phyloP scores from a whole-genome alignment of 129 eudicot genomes.

The Logfia minima region DNA sequence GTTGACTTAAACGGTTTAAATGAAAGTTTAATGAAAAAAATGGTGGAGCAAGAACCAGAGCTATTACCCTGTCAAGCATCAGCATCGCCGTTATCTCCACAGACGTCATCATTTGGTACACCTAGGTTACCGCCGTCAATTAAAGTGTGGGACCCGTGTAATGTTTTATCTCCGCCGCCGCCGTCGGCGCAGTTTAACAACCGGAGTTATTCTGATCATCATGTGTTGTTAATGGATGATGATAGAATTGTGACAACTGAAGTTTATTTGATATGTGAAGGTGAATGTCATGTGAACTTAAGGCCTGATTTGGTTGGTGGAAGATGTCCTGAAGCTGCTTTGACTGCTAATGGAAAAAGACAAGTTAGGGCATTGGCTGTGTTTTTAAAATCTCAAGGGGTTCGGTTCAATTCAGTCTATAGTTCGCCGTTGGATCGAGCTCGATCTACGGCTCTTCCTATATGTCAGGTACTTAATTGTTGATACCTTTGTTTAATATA shows the following conservation, averaged over 20 bases:
- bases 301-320: conserved; percentile 95
- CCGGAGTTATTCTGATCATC: conserved; percentile 48
- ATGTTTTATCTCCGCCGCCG: conserved; percentile 84
- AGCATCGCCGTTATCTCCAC: conserved; percentile 94
- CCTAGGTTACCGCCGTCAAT: conserved; percentile 85
- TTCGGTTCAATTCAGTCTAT: conserved; percentile 80
- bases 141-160: conserved; percentile 98
- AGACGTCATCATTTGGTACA: conserved; percentile 82
- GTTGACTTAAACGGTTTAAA: neutral
- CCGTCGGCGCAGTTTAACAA: conserved; percentile 30
- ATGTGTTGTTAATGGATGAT: conserved; percentile 26
- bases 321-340: conserved; percentile 70
- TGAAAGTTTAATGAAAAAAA: conserved; percentile 52
- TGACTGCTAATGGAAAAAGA: conserved; percentile 80
- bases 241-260: conserved; percentile 59
- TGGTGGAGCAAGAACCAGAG: conserved; percentile 89
- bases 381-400: conserved; percentile 83
- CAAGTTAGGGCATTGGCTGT: conserved; percentile 93
- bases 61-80: conserved; percentile 94
- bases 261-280: conserved; percentile 76
- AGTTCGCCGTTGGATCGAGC: conserved; percentile 94
- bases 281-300: conserved; percentile 77
- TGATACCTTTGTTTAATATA: neutral
- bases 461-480: conserved; percentile 65
- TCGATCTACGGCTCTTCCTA: conserved; percentile 65